Conservation (phyloP, 2,329 filamentous ascomycete genomes). For the Ramichloridium luteum region DNA sequence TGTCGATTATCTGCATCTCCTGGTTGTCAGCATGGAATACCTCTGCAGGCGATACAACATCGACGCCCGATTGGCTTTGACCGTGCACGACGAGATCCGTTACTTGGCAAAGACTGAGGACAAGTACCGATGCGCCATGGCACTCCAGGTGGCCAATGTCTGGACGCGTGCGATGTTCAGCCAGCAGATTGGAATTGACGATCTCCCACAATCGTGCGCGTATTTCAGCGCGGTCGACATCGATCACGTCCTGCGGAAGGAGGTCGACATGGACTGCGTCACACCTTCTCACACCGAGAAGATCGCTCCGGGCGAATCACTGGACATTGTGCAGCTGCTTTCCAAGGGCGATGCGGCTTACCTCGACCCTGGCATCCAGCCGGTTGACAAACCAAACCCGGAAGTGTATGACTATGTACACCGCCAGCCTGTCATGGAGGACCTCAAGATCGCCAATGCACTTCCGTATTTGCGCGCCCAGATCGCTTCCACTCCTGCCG, state of each 20-base stretch:
- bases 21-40: conserved; percentile 92
- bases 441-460: conserved; percentile 32
- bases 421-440: conserved; percentile 68
- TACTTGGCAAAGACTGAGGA: conserved; percentile 80
- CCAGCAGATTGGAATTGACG: conserved; percentile 90
- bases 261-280: conserved; percentile 94
- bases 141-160: conserved; percentile 82
- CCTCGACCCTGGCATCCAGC: conserved; percentile 53
- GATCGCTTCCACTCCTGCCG: conserved; percentile 60
- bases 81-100: conserved; percentile 93
- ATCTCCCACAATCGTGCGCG: conserved; percentile 84
- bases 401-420: conserved; percentile 55
- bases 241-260: conserved; percentile 89
- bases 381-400: conserved; percentile 46
- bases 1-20: conserved; percentile 89
- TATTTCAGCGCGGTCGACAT: conserved; percentile 95
- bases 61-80: conserved; percentile 74
- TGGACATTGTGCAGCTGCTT: conserved; percentile 72
- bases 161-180: conserved; percentile 98
- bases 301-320: conserved; percentile 73
- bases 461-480: conserved; percentile 64
- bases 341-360: conserved; percentile 55
- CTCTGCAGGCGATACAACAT: conserved; percentile 76
- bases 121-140: conserved; percentile 81
- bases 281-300: conserved; percentile 71